Evolutionary conservation across 768 basidiomycete genomes (phyloP).

Genomic region (Galerina marginata): DNA sequence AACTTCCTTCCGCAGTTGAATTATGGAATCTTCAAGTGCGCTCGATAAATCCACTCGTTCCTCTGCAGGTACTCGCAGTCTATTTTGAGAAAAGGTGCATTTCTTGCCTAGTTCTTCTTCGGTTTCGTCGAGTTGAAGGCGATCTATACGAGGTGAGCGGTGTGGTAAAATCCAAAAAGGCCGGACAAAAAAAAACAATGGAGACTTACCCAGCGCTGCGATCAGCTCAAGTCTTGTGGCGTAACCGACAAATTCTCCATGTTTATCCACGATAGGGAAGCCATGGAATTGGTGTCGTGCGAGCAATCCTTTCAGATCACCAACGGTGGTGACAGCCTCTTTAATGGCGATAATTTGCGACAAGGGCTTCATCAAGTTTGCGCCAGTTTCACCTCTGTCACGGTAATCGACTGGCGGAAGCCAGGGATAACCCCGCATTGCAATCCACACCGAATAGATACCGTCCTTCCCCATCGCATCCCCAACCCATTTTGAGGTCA

Average conservation of each 20-base stretch:
- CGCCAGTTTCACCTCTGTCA: slow-evolving; percentile 68
- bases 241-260: slow-evolving; percentile 60
- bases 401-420: slow-evolving; percentile 68
- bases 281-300: slow-evolving; percentile 56
- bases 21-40: slow-evolving; percentile 52
- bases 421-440: slow-evolving; percentile 74
- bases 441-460: slow-evolving; percentile 76
- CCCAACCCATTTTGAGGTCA: slow-evolving; percentile 79
- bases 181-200: background rate
- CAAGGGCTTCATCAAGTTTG: slow-evolving; percentile 61
- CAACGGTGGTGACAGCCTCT: slow-evolving; percentile 51
- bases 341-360: slow-evolving; percentile 56
- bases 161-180: background rate
- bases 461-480: slow-evolving; percentile 74
- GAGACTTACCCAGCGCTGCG: slow-evolving; percentile 38
- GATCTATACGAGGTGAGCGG: slow-evolving; percentile 23
- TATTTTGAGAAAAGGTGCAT: slow-evolving; percentile 48
- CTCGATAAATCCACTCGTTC: slow-evolving; percentile 43
- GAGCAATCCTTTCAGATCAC: slow-evolving; percentile 57
- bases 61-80: slow-evolving; percentile 29
- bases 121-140: slow-evolving; percentile 35
- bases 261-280: slow-evolving; percentile 64
- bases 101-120: slow-evolving; percentile 33
- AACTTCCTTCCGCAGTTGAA: slow-evolving; percentile 71
- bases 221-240: slow-evolving; percentile 61